phyloP scores from a whole-genome alignment of 2,329 filamentous ascomycete genomes.

The Hirsutella thompsonii region DNA sequence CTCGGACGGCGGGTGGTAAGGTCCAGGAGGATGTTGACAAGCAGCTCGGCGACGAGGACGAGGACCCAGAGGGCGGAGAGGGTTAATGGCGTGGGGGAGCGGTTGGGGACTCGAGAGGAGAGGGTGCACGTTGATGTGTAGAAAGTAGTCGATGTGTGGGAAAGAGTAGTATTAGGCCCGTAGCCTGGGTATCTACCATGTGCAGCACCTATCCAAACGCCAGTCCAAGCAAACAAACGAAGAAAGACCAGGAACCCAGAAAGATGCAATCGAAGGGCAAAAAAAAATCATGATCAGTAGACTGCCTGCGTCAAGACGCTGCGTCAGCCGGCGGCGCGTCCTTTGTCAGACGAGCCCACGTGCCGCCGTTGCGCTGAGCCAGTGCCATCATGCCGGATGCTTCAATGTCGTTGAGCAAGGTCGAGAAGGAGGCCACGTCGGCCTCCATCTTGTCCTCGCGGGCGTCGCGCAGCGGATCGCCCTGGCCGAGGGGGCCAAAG shows the following conservation, averaged over 20 bases:
- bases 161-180: not conserved
- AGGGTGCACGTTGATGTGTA: too few species aligned
- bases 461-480: conserved; percentile 19
- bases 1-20: conserved; percentile 18
- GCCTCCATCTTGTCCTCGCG: conserved; percentile 23
- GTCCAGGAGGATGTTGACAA: conserved; percentile 29
- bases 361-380: conserved; percentile 21
- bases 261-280: too few species aligned
- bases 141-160: not conserved
- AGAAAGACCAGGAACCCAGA: too few species aligned
- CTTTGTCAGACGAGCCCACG: conserved; percentile 19
- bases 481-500: conserved; percentile 26
- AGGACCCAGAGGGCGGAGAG: conserved; percentile 33
- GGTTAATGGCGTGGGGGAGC: conserved; percentile 13
- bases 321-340: conserved; percentile 6
- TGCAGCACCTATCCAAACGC: not conserved
- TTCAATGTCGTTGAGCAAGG: conserved; percentile 22
- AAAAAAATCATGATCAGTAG: too few species aligned
- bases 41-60: conserved; percentile 39
- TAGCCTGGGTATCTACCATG: not conserved
- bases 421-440: conserved; percentile 21
- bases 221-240: not conserved
- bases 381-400: conserved; percentile 18
- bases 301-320: not conserved
- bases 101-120: too few species aligned